Evolutionary conservation across 1,284 basidiomycete genomes (phyloP), one percentile per base, ranked within the genome.

Genomic region (Cystobasidium sp.): DNA sequence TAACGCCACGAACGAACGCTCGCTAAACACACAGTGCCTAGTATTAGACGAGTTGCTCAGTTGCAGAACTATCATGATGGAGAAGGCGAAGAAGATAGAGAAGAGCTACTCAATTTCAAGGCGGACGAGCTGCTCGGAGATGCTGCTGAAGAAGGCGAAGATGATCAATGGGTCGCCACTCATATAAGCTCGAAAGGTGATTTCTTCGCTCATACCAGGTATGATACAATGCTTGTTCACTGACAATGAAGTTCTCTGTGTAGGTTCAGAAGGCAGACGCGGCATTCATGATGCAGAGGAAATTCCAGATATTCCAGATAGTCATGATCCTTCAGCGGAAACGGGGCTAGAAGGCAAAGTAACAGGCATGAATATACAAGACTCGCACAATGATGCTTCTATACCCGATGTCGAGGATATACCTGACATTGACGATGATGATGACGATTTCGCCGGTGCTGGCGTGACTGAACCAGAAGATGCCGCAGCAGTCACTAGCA

Each of bases 1-100:
- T 18, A n/a, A 41, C 22, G 46, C 49, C 20, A 70, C 68, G n/a
- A n/a, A n/a, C n/a, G n/a, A n/a, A n/a, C n/a, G n/a, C n/a, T n/a
- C n/a, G n/a, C n/a, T n/a, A n/a, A n/a, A n/a, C n/a, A 58, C 31
- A 63, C 76, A 87, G 94, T 97, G 24, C 92, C 94, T 6, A 97
- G 94, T 82, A 87, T 97, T 49, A 88, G 94, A 71, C 88, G 94
- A 79, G 94, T 94, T 5, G 92, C 90, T 1, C 91, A 94, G 16
- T 87, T 97, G 59, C 92, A 73, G 62, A 65, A 92, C 51, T 97
- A 97, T 83, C 94, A 93, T 0, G 94, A 96, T 80, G 92, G 90
- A 16, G 94, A 95, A 81, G 92, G 93, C 82, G 94, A 97, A 81
- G 94, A 95, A 83, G 94, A 97, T 80, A 92, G 91, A 0, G 94